These are phyloP conservation scores for Talaromyces wortmannii DNA, from an alignment of 495 filamentous ascomycete genomes.

Conservation along the genomic window DNA sequence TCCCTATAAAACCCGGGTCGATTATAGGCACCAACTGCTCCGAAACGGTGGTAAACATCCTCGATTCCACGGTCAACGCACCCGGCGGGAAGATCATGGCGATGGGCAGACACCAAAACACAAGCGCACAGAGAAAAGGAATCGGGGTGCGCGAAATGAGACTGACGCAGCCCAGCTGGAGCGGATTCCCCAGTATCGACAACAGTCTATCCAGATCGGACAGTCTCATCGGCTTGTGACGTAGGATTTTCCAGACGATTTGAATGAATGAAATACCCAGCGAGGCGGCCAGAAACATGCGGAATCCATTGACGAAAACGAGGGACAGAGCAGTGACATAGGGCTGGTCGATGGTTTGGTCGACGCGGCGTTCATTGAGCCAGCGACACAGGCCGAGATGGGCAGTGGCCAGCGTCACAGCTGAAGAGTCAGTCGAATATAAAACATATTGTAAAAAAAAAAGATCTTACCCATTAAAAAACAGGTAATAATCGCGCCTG, in stretches of 20 bases:
- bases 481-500: conserved; percentile 5
- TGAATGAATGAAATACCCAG: conserved; percentile 8
- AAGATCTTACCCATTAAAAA: conserved; percentile 3
- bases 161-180: conserved; percentile 3
- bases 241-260: conserved; percentile 6
- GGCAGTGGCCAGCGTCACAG: conserved; percentile 1
- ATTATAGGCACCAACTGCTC: conserved; percentile 1
- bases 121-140: conserved; percentile 5
- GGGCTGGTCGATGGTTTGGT: conserved; percentile 2
- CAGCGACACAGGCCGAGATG: conserved; percentile 8
- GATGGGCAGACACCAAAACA: conserved; percentile 7
- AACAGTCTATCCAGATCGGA: conserved; percentile 4
- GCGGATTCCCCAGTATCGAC: conserved; percentile 3
- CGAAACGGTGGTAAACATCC: neutral
- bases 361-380: conserved; percentile 3
- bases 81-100: conserved; percentile 8
- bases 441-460: neutral
- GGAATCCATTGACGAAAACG: conserved; percentile 7
- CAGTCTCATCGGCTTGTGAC: conserved; percentile 1
- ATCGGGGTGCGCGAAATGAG: conserved; percentile 1
- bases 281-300: conserved; percentile 4
- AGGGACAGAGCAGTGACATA: conserved; percentile 6
- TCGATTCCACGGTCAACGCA: conserved; percentile 6
- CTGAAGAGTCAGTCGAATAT: neutral
- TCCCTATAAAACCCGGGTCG: conserved; percentile 2